Conservation (phyloP, 352 stramenopile species). For the Thalassiosira sp. region DNA sequence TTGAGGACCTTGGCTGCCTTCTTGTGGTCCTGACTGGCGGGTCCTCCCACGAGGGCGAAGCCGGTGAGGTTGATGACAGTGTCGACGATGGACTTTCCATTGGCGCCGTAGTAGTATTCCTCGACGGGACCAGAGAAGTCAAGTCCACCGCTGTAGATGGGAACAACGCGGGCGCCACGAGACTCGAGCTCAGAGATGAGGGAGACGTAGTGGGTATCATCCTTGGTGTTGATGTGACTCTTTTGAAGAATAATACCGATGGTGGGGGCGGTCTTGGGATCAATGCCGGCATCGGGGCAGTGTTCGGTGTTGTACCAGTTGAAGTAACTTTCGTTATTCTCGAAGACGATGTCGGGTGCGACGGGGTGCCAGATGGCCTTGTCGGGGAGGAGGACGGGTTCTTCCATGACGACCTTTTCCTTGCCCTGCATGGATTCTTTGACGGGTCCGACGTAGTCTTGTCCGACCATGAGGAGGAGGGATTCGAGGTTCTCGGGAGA, state of each 20-base stretch:
- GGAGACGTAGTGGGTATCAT: conserved; percentile 88
- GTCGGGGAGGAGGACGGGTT: conserved; percentile 86
- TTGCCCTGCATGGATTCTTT: conserved; percentile 79
- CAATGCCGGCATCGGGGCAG: conserved; percentile 81
- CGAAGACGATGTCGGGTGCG: conserved; percentile 85
- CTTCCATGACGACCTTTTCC: conserved; percentile 72
- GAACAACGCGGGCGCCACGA: conserved; percentile 83
- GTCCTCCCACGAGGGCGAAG: conserved; percentile 87
- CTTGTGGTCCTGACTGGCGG: conserved; percentile 86
- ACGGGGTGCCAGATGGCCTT: conserved; percentile 89
- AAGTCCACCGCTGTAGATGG: conserved; percentile 86
- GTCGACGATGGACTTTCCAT: conserved; percentile 83
- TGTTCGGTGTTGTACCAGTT: conserved; percentile 86
- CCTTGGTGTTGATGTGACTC: conserved; percentile 89
- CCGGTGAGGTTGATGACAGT: conserved; percentile 88
- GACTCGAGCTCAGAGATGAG: conserved; percentile 87
- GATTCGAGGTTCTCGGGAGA: conserved; percentile 86
- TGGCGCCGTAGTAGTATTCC: conserved; percentile 85
- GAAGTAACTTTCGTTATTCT: conserved; percentile 83
- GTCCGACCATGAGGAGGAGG: conserved; percentile 85
- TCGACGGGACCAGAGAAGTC: conserved; percentile 87
- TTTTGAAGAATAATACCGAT: conserved; percentile 88
- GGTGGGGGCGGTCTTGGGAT: conserved; percentile 78
- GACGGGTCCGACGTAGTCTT: conserved; percentile 85
- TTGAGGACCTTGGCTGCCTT: conserved; percentile 86